Percentiles rank a stretch among this genome's conserved stretches.
Conservation (phyloP, 2,329 filamentous ascomycete genomes). For the Aspergillus sp. region DNA sequence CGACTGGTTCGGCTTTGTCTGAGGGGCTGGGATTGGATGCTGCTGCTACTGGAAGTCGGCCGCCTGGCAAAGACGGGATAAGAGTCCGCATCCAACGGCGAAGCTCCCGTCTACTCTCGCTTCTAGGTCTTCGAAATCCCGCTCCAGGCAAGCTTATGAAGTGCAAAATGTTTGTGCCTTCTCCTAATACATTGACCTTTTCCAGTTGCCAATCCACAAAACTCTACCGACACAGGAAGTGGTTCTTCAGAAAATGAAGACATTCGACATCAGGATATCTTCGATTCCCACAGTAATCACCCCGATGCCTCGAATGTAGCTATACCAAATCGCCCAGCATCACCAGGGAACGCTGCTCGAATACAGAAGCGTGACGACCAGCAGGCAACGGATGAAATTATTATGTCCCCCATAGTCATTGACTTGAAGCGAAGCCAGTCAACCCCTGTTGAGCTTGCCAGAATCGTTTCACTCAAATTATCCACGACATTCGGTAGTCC, state of each 20-base stretch:
- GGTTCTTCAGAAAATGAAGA: not conserved
- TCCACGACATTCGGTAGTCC: slow-evolving; percentile 40
- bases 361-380: not conserved
- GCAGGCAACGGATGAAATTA: not conserved
- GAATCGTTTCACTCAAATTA: slow-evolving; percentile 37
- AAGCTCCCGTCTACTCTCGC: slow-evolving; percentile 38
- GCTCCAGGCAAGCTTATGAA: slow-evolving; percentile 23
- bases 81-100: slow-evolving; percentile 33
- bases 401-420: not conserved
- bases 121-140: slow-evolving; percentile 32
- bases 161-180: not conserved
- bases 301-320: not conserved
- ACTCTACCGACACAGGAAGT: not conserved
- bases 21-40: slow-evolving; percentile 26
- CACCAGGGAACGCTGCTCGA: not conserved
- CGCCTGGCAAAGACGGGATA: slow-evolving; percentile 25
- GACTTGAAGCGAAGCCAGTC: slow-evolving; percentile 21
- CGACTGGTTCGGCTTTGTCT: slow-evolving; percentile 24
- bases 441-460: slow-evolving; percentile 31
- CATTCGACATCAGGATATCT: not conserved
- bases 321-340: not conserved
- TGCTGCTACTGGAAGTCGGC: slow-evolving; percentile 10
- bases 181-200: not conserved
- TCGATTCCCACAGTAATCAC: not conserved
- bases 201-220: not conserved